These are phyloP conservation scores for Neofusicoccum sp. DNA, from an alignment of 2,329 filamentous ascomycete genomes.

Conservation along the genomic window DNA sequence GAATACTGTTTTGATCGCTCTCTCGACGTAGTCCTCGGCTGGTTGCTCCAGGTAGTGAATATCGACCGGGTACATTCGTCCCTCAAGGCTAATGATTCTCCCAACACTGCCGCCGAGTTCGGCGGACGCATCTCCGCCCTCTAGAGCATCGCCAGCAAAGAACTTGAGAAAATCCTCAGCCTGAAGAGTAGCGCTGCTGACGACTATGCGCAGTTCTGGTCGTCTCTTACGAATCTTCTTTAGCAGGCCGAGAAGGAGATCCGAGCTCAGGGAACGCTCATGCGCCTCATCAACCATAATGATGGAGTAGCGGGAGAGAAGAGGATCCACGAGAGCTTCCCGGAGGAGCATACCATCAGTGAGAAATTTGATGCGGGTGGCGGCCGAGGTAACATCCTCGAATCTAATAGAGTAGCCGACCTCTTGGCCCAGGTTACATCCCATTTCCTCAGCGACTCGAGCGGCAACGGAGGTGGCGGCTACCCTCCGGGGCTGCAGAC, in stretches of 20 bases:
- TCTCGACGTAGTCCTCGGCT: slow-evolving; percentile 82
- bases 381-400: slow-evolving; percentile 83
- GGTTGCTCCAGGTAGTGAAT: slow-evolving; percentile 76
- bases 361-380: slow-evolving; percentile 89
- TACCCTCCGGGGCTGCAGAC: slow-evolving; percentile 73
- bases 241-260: slow-evolving; percentile 82
- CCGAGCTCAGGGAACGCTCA: slow-evolving; percentile 87
- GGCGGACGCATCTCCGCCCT: slow-evolving; percentile 33
- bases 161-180: slow-evolving; percentile 82
- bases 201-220: slow-evolving; percentile 78
- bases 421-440: slow-evolving; percentile 82
- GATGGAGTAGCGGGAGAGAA: slow-evolving; percentile 86
- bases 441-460: slow-evolving; percentile 85
- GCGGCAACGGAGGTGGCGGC: slow-evolving; percentile 87
- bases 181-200: slow-evolving; percentile 91
- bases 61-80: slow-evolving; percentile 85
- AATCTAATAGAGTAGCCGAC: slow-evolving; percentile 85
- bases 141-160: slow-evolving; percentile 56
- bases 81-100: slow-evolving; percentile 79
- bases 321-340: slow-evolving; percentile 88
- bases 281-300: slow-evolving; percentile 99
- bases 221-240: slow-evolving; percentile 85
- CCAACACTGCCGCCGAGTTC: slow-evolving; percentile 47
- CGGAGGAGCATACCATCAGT: slow-evolving; percentile 89
- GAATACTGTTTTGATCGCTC: slow-evolving; percentile 77